Base-by-base conservation (phyloP, 495 filamentous ascomycete species). In the Talaromyces adpressus region DNA sequence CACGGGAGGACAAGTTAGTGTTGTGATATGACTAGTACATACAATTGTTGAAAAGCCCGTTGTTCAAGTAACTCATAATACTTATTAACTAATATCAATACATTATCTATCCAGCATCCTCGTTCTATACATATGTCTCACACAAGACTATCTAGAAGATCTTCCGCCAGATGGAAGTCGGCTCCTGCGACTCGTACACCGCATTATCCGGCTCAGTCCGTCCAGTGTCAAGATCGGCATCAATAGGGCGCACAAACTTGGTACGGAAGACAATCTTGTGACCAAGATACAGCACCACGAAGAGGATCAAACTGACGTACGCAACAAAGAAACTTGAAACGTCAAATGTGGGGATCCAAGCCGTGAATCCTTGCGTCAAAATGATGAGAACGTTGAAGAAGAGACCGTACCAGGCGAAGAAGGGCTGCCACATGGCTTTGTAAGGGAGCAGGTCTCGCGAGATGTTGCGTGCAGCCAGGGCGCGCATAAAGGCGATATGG, bases 361-460 rank as follows among this genome's bases (percentile, higher is more conserved):
- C 74, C 4, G 83, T 87, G 71, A 91, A 91, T 5, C 88, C 88
- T 70, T 90, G 86, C 4, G 87, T 89, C 14, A 91, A 45, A 57
- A 84, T 82, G 65, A 90, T 86, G 51, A 90, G 69, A 23, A 82
- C 63, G 75, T 82, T 86, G 77, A 89, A 88, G 65, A 85, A 81
- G 30, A 90, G 76, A 4, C 86, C 88, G 66, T 83, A 84, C 72
- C 76, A 84, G 11, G 83, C 78, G 47, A 80, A 75, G 70, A 74
- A 89, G 3, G 85, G 85, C 70, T 88, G 85, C 66, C 80, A 75
- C 20, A 81, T 74, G 9, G 83, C 81, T 58, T 80, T 77, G 70
- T 85, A 90, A 0, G 85, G 85, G 30, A 89, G 73, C 3, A 81
- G 71, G 62, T 84, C 77, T 11, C 78, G 75, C n/a, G 74, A 76